These are phyloP conservation scores for Aspergillus pseudoviridinutans DNA, from an alignment of 2,329 filamentous ascomycete genomes.

Conservation along the genomic window DNA sequence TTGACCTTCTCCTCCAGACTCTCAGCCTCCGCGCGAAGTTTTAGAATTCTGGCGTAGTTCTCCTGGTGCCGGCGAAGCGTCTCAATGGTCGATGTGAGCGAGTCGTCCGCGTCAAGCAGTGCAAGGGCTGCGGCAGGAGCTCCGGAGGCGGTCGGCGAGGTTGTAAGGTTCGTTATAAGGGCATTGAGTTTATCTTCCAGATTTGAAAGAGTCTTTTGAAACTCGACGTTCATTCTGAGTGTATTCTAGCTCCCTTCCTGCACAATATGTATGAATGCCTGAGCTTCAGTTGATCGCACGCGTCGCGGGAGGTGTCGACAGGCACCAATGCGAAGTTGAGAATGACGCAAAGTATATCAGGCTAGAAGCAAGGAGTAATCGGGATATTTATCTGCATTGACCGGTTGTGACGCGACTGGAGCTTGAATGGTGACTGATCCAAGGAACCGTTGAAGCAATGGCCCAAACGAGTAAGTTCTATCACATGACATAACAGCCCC, in stretches of 20 bases:
- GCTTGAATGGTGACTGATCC: not conserved
- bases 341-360: not conserved
- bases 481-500: not conserved
- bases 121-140: constrained; percentile 39
- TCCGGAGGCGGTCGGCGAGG: constrained; percentile 41
- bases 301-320: not conserved
- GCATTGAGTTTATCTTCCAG: constrained; percentile 42
- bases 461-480: not conserved
- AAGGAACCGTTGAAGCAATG: not conserved
- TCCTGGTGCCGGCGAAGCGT: constrained; percentile 43
- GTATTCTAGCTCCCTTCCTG: not conserved
- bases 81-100: constrained; percentile 37
- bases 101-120: constrained; percentile 41
- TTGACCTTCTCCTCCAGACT: constrained; percentile 40
- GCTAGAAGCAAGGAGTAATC: not conserved
- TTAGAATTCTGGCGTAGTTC: constrained; percentile 41
- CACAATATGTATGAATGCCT: not conserved
- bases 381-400: not conserved
- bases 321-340: not conserved
- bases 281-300: not conserved
- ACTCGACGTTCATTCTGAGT: constrained; percentile 36
- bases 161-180: constrained; percentile 39
- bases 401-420: not conserved
- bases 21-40: constrained; percentile 38
- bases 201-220: constrained; percentile 37